Evolutionary conservation across 352 stramenopile genomes (phyloP), one percentile per base, ranked within the genome.

Genomic region (Globisporangium radiosum): DNA sequence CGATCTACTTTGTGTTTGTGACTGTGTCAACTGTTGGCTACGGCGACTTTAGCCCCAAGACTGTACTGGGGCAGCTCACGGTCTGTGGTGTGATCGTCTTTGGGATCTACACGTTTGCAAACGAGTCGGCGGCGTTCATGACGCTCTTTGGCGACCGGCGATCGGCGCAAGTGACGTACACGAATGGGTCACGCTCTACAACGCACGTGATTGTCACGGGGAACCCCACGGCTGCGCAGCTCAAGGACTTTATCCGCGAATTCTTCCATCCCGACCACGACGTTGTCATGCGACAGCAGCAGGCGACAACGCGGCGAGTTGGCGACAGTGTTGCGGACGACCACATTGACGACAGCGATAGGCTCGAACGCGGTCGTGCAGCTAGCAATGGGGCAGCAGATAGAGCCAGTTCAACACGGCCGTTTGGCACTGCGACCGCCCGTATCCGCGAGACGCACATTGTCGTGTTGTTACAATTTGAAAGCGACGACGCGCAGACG

Each of bases 1-100:
- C 84, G 42, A 88, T 95, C 50, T 95, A 95, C 65, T 95, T 94
- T 52, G 94, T 92, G 75, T 92, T 95, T 49, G 86, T 95, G 53
- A 95, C 86, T 3, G 84, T 92, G 9, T 94, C 84, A 9, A 95
- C 86, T 5, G 86, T 95, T 38, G 86, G 86, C 0, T 95, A 95
- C 53, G 86, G 86, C 3, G 86, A 95, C 60, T 92, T 95, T 52
- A 90, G 75, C 0, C 86, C 86, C 33, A 89, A 90, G 57, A 95
- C 86, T 0, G 82, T 95, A 33, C 66, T 93, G 13, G 84, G 85
- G 0, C 83, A 90, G 40, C 62, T 88, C 52, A 79, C 77, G 47
- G 83, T 95, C 4, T 90, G 83, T 57, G 66, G 87, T 13, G 88
- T 95, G 52, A 95, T 95, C 47, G 77, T 90, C 11, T 86, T 91